phyloP scores from a whole-genome alignment of 208 protist genomes.

The Leishmania braziliensis region DNA sequence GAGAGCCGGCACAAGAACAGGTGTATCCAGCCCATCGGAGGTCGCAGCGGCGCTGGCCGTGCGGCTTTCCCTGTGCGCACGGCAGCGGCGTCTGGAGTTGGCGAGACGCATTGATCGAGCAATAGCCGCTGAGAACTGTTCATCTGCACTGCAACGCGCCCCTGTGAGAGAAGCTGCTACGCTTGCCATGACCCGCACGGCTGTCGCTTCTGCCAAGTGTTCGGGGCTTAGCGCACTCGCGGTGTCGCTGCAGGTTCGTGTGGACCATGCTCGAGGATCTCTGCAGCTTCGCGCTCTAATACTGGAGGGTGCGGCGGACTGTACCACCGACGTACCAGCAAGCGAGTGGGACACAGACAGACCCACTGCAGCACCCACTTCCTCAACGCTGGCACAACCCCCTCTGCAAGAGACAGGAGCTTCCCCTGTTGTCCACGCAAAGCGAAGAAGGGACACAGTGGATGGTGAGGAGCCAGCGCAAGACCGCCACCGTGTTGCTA shows the following conservation, averaged over 20 bases:
- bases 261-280: slow-evolving; percentile 24
- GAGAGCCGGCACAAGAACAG: background rate
- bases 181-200: background rate
- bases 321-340: background rate
- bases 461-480: background rate
- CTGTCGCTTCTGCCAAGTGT: background rate
- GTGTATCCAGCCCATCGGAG: background rate
- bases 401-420: background rate
- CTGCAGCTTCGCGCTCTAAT: slow-evolving; percentile 26
- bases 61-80: slow-evolving; percentile 17
- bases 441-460: slow-evolving; percentile 1
- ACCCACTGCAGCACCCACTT: background rate
- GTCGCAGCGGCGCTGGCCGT: slow-evolving; percentile 13
- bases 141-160: background rate
- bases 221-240: background rate
- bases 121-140: background rate
- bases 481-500: background rate
- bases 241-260: slow-evolving; percentile 24
- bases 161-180: background rate
- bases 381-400: background rate
- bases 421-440: background rate
- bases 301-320: background rate
- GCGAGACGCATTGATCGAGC: slow-evolving; percentile 3
- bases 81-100: slow-evolving; percentile 15
- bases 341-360: background rate